These are phyloP conservation scores for Wallacemonas sp. DNA, from an alignment of 208 protist species.

Conservation along the genomic window DNA sequence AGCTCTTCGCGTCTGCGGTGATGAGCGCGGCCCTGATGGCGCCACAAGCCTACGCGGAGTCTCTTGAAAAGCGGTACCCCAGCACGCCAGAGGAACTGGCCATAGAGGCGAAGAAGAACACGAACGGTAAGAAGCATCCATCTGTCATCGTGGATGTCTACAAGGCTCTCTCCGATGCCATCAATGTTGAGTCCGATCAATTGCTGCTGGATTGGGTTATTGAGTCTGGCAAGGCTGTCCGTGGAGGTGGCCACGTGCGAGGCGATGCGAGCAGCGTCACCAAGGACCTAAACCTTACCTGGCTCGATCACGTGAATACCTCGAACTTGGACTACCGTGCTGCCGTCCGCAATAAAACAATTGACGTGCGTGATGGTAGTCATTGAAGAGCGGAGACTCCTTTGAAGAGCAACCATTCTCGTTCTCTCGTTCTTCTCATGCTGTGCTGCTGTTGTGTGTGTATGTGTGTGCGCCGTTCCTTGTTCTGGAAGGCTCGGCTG, in stretches of 20 bases:
- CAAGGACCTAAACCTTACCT: background rate
- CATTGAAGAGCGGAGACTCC: background rate
- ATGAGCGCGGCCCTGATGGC: slow-evolving; percentile 26
- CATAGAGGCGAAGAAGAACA: background rate
- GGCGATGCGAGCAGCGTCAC: background rate
- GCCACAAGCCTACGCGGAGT: slow-evolving; percentile 17
- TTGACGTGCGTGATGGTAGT: background rate
- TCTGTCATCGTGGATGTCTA: slow-evolving; percentile 10
- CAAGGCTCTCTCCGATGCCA: slow-evolving; percentile 11
- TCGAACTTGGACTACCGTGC: background rate
- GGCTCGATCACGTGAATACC: background rate
- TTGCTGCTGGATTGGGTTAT: slow-evolving; percentile 1
- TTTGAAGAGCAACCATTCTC: background rate
- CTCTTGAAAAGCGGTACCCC: slow-evolving; percentile 26
- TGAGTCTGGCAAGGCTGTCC: background rate
- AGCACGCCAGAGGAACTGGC: background rate
- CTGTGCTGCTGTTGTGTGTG: background rate
- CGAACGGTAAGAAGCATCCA: background rate
- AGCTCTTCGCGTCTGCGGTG: slow-evolving; percentile 31
- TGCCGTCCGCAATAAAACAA: slow-evolving; percentile 1
- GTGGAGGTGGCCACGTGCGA: background rate
- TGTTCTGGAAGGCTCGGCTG: background rate
- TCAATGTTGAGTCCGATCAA: background rate
- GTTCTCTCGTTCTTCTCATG: background rate
- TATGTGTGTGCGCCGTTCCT: background rate